Base-by-base conservation (phyloP, 345 rosid species). In the Noccaea bulbosa region DNA sequence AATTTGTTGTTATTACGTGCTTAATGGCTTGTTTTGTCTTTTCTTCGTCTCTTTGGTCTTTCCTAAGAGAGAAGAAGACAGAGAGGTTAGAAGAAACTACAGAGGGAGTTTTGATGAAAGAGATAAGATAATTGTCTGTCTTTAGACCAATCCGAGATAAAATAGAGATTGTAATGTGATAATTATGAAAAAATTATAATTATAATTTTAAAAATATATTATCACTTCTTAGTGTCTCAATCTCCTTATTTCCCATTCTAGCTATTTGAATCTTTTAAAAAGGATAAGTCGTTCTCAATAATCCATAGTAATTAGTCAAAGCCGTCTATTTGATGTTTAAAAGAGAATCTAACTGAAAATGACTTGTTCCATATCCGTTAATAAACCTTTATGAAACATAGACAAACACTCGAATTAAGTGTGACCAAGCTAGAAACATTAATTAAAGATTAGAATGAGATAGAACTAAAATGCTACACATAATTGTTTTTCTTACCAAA, bases 1-100 rank as follows among this genome's bases (percentile, higher is more conserved):
- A 76, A 43, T 27, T 32, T 76, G 75, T 56, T 76, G 71, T 70
- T 55, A 38, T 62, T 69, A 70, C 71, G 79, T 76, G 48, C 71
- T 70, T 62, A 48, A 47, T 54, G 63, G n/a, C 16, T 54, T 24
- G 6, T 54, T 62, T 76, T 76, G 60, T 70, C 65, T 70, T 8
- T 63, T 75, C 70, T 74, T n/a, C 51, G 6, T 62, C 39, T 30
- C 47, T 66, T 41, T 58, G 39, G 44, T 47, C 58, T 69, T 62
- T 56, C 27, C 48, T 32, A 22, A 0, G 70, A 62, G 60, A 69
- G 51, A 69, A 69, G 51, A 69, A 37, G 59, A 75, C 65, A 69
- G 75, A 75, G n/a, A 59, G 59, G 10, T 44, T 44, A 45, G 1
- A 54, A 45, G 69, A 34, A 16, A 46, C 47, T 62, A 62, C 60